Conservation (phyloP, 192 early-diverging fungal genomes). For the Piromyces finnis region DNA sequence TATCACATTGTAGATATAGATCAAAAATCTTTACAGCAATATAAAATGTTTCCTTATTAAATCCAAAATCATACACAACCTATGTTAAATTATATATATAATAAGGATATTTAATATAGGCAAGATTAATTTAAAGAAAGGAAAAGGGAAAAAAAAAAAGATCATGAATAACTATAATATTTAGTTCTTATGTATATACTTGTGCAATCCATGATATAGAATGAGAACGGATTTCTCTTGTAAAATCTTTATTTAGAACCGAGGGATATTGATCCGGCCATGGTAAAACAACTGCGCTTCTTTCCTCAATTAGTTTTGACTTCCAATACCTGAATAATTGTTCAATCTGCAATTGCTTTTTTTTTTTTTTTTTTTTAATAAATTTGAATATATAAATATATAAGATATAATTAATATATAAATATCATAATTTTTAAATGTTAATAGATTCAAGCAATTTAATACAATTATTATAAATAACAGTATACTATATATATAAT, state of each 20-base stretch:
- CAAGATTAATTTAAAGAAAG: no score
- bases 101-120: no score
- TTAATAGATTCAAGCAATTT: no score
- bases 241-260: neutral
- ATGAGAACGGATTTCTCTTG: neutral
- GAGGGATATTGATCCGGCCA: neutral
- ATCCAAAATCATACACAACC: neutral
- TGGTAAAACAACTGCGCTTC: neutral
- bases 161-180: no score
- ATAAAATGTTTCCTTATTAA: neutral
- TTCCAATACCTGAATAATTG: neutral
- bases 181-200: no score
- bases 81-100: neutral
- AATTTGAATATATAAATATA: no score
- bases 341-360: neutral
- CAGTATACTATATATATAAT: no score
- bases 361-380: neutral
- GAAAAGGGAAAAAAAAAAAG: no score
- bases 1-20: neutral
- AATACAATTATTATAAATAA: no score
- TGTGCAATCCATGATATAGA: neutral
- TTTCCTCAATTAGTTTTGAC: neutral
- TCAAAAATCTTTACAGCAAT: neutral
- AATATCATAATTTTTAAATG: no score
- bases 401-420: no score